Evolutionary conservation across 1,284 basidiomycete genomes (phyloP).

Genomic region (Filobasidium uniguttulatum): DNA sequence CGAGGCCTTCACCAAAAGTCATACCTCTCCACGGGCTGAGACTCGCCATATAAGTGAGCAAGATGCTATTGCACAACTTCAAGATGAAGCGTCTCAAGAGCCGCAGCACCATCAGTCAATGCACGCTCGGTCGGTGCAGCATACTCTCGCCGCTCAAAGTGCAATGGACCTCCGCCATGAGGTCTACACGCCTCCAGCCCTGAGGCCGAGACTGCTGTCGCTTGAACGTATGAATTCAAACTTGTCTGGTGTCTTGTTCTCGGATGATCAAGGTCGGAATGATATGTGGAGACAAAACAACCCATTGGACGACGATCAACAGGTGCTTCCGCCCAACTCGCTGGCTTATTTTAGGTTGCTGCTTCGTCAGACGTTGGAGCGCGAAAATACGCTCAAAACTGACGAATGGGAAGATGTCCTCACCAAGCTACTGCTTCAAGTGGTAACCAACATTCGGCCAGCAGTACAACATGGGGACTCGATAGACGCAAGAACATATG

Average conservation of each 20-base stretch:
- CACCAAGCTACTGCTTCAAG: conserved; percentile 45
- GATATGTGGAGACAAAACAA: conserved; percentile 28
- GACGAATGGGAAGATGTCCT: conserved; percentile 75
- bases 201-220: conserved; percentile 10
- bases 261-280: conserved; percentile 5
- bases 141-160: not conserved
- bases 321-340: conserved; percentile 63
- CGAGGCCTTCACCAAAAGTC: not conserved
- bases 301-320: conserved; percentile 1
- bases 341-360: conserved; percentile 76
- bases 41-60: not conserved
- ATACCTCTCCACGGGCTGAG: not conserved
- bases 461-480: conserved; percentile 49
- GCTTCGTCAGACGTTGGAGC: conserved; percentile 58
- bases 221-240: conserved; percentile 10
- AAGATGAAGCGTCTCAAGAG: too few relatives aligned
- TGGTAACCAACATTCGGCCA: conserved; percentile 33
- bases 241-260: conserved; percentile 12
- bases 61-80: too few relatives aligned
- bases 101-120: too few relatives aligned
- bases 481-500: conserved; percentile 86
- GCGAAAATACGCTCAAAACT: conserved; percentile 56
- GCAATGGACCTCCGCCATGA: not conserved
- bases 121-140: too few relatives aligned
- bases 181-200: not conserved